A percentile compares a stretch with the other conserved stretches of the same genome.
Conservation (phyloP, 2,329 filamentous ascomycete genomes). For the Cordyceps militaris region DNA sequence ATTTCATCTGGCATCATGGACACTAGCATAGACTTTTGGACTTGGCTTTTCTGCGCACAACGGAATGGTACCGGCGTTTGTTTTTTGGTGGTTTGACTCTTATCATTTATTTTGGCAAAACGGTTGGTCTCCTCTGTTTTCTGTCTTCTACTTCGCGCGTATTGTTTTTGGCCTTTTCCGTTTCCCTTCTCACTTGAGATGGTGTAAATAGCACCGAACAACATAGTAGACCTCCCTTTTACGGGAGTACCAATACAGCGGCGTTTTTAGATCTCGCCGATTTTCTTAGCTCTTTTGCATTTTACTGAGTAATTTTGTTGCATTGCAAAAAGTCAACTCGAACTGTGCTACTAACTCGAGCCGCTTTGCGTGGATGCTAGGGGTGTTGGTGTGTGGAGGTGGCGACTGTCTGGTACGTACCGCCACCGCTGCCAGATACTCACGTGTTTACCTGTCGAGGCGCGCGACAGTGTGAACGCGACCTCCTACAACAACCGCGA, state of each 20-base stretch:
- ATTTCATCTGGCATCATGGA: slow-evolving; percentile 27
- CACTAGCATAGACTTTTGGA: slow-evolving; percentile 30
- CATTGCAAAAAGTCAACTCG: no score
- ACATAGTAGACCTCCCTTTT: slow-evolving; percentile 5
- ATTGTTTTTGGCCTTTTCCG: slow-evolving; percentile 20
- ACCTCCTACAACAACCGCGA: slow-evolving; percentile 4
- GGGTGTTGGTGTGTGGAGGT: not conserved
- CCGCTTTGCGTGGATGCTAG: not conserved
- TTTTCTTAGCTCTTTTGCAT: not conserved
- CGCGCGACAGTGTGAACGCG: slow-evolving; percentile 13
- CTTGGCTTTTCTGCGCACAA: slow-evolving; percentile 22
- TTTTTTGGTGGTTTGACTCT: slow-evolving; percentile 10
- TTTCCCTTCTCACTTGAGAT: slow-evolving; percentile 24
- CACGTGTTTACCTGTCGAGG: slow-evolving; percentile 12
- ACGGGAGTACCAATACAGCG: not conserved
- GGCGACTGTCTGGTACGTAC: slow-evolving; percentile 6
- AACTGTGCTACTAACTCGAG: not conserved
- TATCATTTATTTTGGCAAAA: not conserved
- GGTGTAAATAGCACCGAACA: not conserved
- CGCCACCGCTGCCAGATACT: not conserved
- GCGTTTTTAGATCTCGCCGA: not conserved
- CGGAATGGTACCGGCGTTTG: slow-evolving; percentile 27
- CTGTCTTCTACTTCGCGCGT: slow-evolving; percentile 4
- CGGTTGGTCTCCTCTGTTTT: not conserved
- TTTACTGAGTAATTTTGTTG: no score